phyloP scores from a whole-genome alignment of 2,329 filamentous ascomycete genomes.

The Sarocladium kiliense region DNA sequence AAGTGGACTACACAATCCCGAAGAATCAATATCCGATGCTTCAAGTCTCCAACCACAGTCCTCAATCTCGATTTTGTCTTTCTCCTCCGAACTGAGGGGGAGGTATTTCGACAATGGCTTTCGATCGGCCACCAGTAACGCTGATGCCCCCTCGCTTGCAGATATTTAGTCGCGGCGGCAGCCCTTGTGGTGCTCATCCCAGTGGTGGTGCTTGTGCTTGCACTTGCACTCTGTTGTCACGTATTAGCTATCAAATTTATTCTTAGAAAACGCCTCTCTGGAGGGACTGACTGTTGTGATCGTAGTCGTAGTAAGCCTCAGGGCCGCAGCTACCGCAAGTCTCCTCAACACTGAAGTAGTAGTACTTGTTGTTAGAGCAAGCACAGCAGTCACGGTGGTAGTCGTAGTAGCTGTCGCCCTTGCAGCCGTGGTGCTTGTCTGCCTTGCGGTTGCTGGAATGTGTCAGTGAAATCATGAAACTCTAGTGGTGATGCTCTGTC shows the following conservation, averaged over 20 bases:
- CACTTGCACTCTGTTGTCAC: slow-evolving; percentile 2
- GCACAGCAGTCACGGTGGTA: slow-evolving; percentile 4
- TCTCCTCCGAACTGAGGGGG: too few relatives aligned
- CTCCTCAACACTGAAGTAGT: neutral
- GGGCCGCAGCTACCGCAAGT: neutral
- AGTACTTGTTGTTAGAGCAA: neutral
- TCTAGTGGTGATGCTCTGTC: too few relatives aligned
- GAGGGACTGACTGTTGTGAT: neutral
- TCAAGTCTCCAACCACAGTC: too few relatives aligned
- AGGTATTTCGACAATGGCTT: too few relatives aligned
- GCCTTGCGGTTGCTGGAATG: neutral
- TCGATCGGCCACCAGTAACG: too few relatives aligned
- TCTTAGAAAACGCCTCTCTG: too few relatives aligned
- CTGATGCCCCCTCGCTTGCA: too few relatives aligned
- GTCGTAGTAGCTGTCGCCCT: slow-evolving; percentile 1
- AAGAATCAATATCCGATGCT: too few relatives aligned
- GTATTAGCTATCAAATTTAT: too few relatives aligned
- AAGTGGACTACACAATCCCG: too few relatives aligned
- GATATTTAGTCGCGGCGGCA: neutral
- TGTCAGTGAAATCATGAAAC: too few relatives aligned
- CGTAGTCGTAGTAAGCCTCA: neutral
- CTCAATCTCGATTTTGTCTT: too few relatives aligned
- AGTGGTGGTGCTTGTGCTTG: neutral
- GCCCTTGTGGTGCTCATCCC: neutral
- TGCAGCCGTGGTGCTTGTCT: neutral